Base-by-base conservation (phyloP, 1,139 yeast species). In the Lodderomyces parapsilosis region DNA sequence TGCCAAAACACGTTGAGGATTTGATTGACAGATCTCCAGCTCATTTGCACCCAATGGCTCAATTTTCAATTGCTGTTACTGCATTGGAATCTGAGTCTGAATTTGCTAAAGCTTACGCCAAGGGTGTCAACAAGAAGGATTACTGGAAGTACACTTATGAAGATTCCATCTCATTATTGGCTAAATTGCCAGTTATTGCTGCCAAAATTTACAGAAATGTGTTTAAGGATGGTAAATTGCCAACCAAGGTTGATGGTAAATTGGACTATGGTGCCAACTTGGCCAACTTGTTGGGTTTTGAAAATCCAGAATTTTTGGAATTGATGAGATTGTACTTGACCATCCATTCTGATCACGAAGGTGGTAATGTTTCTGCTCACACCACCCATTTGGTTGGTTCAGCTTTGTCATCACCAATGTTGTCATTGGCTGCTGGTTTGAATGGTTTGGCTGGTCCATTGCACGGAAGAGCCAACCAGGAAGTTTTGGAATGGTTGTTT, bases 391-490 rank as follows among this genome's bases (percentile, higher is more conserved):
- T 91, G 70, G 97, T 91, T 53, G 97, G 97, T 57, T 87, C 96
- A 30, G 97, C 98, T 46, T 80, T 91, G 59, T 84, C 96, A 20
- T 90, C 96, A 47, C 97, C 97, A 63, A 89, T 79, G 80, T 78
- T 91, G 62, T 86, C 96, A 39, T 82, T 88, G 58, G 85, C 97
- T 50, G 96, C 97, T 46, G 97, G 97, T 68, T 75, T 91, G 66
- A 87, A 88, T 74, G 98, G 98, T 71, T 81, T 91, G 64, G 98
- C 98, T 49, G 98, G 98, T 68, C 98, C 98, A 54, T 81, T 91
- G 65, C 98, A 91, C 71, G 98, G 98, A 54, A 84, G 95, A 72
- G 98, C 98, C 56, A 91, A 91, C 76, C 98, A 91, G 76, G 98
- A 91, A 76, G 98, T 91, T 49, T 83, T 91, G 63, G 90, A 90